phyloP scores from a whole-genome alignment of 371 early-diverging fungal species.

The Lichtheimia ramosa region DNA sequence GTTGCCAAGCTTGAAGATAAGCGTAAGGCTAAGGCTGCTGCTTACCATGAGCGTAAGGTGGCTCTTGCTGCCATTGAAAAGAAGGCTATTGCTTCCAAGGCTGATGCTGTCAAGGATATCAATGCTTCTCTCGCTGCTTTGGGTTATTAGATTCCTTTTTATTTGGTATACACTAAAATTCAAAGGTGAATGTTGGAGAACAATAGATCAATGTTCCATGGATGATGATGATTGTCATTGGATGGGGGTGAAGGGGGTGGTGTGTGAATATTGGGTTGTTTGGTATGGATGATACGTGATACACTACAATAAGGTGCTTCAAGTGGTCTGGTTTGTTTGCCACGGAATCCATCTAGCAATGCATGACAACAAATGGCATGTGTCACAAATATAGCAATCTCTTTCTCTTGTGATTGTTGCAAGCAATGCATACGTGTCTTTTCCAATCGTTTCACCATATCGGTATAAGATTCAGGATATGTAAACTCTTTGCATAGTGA shows the following conservation, averaged over 20 bases:
- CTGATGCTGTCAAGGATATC: constrained; percentile 41
- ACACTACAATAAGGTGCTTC: constrained; percentile 35
- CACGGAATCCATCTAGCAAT: constrained; percentile 39
- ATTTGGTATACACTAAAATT: neutral
- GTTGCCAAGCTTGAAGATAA: constrained; percentile 94
- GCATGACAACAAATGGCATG: constrained; percentile 48
- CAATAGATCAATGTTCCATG: constrained; percentile 21
- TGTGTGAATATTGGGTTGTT: neutral
- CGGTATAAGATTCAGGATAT: constrained; percentile 34
- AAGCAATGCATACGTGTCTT: constrained; percentile 23
- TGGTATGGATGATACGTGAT: constrained; percentile 19
- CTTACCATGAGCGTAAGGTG: constrained; percentile 87
- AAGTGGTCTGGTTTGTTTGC: constrained; percentile 30
- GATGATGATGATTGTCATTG: constrained; percentile 9
- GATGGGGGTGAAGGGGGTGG: constrained; percentile 2
- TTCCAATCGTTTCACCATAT: constrained; percentile 32
- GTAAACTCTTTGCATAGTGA: constrained; percentile 20
- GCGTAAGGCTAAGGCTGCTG: constrained; percentile 91
- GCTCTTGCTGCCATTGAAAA: constrained; percentile 35
- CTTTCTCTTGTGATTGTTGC: constrained; percentile 6
- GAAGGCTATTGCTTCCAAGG: constrained; percentile 46
- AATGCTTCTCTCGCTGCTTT: constrained; percentile 38
- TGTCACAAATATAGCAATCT: constrained; percentile 27
- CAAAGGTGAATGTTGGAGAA: constrained; percentile 16
- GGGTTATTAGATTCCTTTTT: constrained; percentile 17